Evolutionary conservation across 768 basidiomycete species (phyloP).

Genomic region (Gyrodon lividus): DNA sequence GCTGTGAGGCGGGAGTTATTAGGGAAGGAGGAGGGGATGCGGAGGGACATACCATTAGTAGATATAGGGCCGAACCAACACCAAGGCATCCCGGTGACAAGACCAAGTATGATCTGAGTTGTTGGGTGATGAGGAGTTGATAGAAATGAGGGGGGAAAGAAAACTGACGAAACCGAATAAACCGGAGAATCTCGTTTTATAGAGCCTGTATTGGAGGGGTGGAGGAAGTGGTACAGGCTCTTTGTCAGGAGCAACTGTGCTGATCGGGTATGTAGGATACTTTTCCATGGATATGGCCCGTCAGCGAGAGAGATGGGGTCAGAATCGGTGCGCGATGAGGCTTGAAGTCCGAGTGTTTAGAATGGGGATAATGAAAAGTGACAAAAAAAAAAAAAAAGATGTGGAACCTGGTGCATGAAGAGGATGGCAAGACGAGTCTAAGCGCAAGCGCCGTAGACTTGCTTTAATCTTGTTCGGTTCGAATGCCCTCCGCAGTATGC

Average conservation of each 20-base stretch:
- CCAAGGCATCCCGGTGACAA: slow-evolving; percentile 65
- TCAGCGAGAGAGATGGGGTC: slow-evolving; percentile 1
- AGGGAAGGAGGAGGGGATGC: not conserved
- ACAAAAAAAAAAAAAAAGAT: too few species aligned
- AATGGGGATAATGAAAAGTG: too few species aligned
- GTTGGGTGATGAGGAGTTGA: not conserved
- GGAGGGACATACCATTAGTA: slow-evolving; percentile 49
- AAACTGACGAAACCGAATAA: slow-evolving; percentile 53
- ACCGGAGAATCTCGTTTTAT: slow-evolving; percentile 68
- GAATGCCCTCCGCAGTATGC: too few species aligned
- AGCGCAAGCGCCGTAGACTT: too few species aligned
- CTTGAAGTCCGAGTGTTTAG: too few species aligned
- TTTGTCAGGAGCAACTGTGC: not conserved
- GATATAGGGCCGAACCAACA: slow-evolving; percentile 88
- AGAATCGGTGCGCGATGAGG: too few species aligned
- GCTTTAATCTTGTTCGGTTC: too few species aligned
- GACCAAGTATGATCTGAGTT: slow-evolving; percentile 56
- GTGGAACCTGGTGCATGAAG: too few species aligned
- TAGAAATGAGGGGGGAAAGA: not conserved
- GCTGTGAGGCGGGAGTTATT: slow-evolving; percentile 35
- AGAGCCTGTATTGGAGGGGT: slow-evolving; percentile 51
- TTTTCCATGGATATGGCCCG: not conserved
- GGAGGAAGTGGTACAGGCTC: not conserved
- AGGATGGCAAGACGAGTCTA: too few species aligned
- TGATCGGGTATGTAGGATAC: not conserved